phyloP scores from a whole-genome alignment of 169 alveolate species.

The Cryptosporidium parvum region DNA sequence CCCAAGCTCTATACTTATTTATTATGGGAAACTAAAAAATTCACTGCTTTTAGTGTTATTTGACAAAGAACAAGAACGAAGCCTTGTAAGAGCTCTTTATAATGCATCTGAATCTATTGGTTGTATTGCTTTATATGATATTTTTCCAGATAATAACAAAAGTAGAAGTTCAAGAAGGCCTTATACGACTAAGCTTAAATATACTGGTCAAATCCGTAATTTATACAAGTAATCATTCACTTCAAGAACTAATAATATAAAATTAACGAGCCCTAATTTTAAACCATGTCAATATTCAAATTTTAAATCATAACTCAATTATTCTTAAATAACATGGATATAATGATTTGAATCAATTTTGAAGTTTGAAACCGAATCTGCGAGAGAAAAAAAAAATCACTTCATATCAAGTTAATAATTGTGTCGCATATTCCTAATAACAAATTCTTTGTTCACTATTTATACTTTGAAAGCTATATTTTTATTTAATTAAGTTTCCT shows the following conservation, averaged over 20 bases:
- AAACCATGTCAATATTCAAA: neutral
- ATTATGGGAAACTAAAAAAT: constrained; percentile 61
- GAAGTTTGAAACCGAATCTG: too few relatives aligned
- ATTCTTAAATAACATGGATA: neutral
- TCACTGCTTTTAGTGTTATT: constrained; percentile 35
- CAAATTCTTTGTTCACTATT: neutral
- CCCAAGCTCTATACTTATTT: constrained; percentile 33
- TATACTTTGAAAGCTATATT: neutral
- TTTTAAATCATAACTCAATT: neutral
- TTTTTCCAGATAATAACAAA: constrained; percentile 10
- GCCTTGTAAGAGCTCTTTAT: constrained; percentile 16
- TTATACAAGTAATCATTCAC: neutral
- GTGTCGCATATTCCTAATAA: neutral
- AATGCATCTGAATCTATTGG: constrained; percentile 22
- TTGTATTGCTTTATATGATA: constrained; percentile 42
- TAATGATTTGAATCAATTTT: too few relatives aligned
- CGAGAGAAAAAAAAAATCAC: neutral
- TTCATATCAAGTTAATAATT: too few relatives aligned
- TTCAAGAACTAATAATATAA: too few relatives aligned
- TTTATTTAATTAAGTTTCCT: neutral
- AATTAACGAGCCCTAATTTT: too few relatives aligned
- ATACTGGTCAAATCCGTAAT: constrained; percentile 4
- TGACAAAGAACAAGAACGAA: constrained; percentile 36
- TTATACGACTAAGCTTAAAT: constrained; percentile 34
- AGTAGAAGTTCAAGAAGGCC: constrained; percentile 32